Conservation (phyloP, 1,284 basidiomycete genomes). For the Xanthoconium separans region DNA sequence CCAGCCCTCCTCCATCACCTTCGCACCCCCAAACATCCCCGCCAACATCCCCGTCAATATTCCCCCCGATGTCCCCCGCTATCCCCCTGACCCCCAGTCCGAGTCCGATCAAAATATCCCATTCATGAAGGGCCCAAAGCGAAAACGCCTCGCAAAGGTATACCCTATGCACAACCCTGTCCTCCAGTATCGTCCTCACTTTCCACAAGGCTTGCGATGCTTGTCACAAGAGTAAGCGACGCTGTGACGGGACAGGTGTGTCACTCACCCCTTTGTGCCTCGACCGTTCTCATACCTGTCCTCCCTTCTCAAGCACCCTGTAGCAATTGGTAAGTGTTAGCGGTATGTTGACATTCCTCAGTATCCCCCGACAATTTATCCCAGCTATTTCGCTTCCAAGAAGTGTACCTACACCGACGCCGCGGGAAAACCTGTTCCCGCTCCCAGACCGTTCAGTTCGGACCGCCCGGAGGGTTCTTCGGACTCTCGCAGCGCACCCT, state of each 20-base stretch:
- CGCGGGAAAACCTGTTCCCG: conserved; percentile 72
- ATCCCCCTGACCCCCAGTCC: conserved; percentile 16
- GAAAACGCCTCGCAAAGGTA: conserved; percentile 71
- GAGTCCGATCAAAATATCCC: conserved; percentile 31
- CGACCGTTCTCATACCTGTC: conserved; percentile 10
- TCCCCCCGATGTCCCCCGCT: conserved; percentile 21
- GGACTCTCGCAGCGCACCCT: conserved; percentile 16
- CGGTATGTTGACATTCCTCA: conserved; percentile 1
- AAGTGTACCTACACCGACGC: conserved; percentile 77
- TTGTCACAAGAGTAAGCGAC: conserved; percentile 79
- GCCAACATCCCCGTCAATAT: conserved; percentile 5
- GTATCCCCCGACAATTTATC: conserved; percentile 11
- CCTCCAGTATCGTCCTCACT: conserved; percentile 3
- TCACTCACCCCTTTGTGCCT: conserved; percentile 20
- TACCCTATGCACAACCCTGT: conserved; percentile 1
- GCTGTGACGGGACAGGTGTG: conserved; percentile 78
- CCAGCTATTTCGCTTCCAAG: conserved; percentile 77
- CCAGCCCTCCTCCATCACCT: conserved; percentile 21
- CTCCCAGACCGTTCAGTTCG: conserved; percentile 46
- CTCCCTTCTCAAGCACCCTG: conserved; percentile 56
- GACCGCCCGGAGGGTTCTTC: conserved; percentile 25
- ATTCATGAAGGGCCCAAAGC: conserved; percentile 58
- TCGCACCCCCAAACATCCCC: conserved; percentile 22
- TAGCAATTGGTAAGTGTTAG: conserved; percentile 65
- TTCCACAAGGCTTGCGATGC: conserved; percentile 69